Percentiles rank a stretch among this genome's conserved stretches.
Evolutionary conservation across 345 rosid species (phyloP).

Genomic region (Salix purpurea): DNA sequence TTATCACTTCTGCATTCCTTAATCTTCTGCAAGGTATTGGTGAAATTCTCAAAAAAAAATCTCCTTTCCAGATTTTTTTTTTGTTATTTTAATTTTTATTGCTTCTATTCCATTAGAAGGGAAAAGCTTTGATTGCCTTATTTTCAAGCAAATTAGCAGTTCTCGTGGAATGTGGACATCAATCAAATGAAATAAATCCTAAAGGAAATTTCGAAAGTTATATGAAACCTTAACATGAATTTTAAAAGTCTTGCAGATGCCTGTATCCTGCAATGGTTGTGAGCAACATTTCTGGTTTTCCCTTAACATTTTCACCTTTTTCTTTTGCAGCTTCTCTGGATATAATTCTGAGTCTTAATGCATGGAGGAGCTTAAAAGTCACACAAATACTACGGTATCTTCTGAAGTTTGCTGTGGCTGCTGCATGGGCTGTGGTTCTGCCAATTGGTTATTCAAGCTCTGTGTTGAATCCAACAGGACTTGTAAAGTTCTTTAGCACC

Average conservation of each 20-base stretch:
- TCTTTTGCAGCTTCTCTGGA: constrained; percentile 66
- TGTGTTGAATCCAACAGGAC: constrained; percentile 69
- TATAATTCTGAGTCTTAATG: constrained; percentile 70
- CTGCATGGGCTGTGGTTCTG: constrained; percentile 76
- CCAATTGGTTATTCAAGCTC: constrained; percentile 72
- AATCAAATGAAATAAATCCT: not conserved
- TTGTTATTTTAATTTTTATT: not conserved
- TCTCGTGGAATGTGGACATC: constrained; percentile 5
- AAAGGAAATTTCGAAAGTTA: constrained; percentile 6
- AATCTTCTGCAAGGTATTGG: constrained; percentile 73
- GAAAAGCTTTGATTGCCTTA: not conserved
- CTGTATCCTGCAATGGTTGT: constrained; percentile 5
- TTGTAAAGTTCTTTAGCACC: constrained; percentile 58
- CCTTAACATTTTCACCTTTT: constrained; percentile 7
- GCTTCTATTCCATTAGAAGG: not conserved
- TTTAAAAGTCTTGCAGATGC: constrained; percentile 1
- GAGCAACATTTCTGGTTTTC: not conserved
- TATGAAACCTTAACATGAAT: not conserved
- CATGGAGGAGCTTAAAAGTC: constrained; percentile 77
- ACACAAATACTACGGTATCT: constrained; percentile 76
- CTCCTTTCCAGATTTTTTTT: not conserved
- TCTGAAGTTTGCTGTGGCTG: constrained; percentile 71
- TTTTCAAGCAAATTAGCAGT: not conserved
- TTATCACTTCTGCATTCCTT: constrained; percentile 84
- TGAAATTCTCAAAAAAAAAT: not conserved